Evolutionary conservation across 2,329 filamentous ascomycete species (phyloP), one percentile per base, ranked within the genome.

Genomic region (Hymenotorrendiella dingleyae): DNA sequence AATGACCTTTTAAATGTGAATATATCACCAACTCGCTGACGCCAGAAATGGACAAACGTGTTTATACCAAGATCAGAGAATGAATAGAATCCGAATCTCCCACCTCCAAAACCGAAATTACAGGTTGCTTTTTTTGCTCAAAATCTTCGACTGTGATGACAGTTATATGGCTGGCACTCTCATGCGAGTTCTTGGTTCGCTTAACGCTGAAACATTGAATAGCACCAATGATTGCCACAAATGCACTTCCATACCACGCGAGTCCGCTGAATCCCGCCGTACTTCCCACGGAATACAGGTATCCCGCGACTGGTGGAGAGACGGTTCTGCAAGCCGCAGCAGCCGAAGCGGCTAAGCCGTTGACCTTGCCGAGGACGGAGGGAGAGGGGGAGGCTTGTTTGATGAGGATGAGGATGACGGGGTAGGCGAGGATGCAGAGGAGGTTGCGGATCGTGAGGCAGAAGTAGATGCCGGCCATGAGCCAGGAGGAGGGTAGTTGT

Each of bases 271-370:
- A 81, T 54, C 78, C 70, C 34, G 76, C 67, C 50, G 67, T 71
- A 52, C 71, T 73, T 17, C 79, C 78, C n/a, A 76, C 57, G 0
- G 75, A 71, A 60, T 83, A 84, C 3, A 84, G 62, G 48, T 74
- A 80, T 3, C 80, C 80, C 2, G 78, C 74, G 12, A 84, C 59
- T 0, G 80, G 80, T 5, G 81, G 81, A 0, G 81, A 79, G 9
- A 84, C 64, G 62, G 84, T 86, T 43, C 82, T 71, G 54, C 78
- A 84, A 6, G 76, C 78, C 6, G 79, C 80, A 20, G 78, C 78
- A 2, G 77, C 79, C 44, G 77, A 81, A 38, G 80, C 80, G 17
- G 80, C 78, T 32, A 84, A 62, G 4, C 80, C 80, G 47, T 84
- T 84, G 53, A 84, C 74, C 53, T 72, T 79, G 39, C 80, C 80